Evolutionary conservation across 139 green algal genomes (phyloP).

Genomic region (Marvania coccoides): DNA sequence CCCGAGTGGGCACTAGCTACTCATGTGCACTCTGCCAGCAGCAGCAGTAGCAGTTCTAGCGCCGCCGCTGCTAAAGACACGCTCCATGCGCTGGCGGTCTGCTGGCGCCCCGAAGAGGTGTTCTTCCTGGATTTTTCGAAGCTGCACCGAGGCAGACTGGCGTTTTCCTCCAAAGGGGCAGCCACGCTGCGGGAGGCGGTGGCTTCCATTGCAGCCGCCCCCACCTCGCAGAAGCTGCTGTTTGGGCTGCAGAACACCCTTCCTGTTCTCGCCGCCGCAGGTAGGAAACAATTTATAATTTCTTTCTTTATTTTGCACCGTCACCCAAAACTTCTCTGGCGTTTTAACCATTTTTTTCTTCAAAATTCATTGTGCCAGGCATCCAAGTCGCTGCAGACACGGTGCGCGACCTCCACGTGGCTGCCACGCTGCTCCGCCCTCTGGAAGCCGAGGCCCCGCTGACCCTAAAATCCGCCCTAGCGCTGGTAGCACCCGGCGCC

Average conservation of each 20-base stretch:
- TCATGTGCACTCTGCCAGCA: background rate
- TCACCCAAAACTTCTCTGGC: background rate
- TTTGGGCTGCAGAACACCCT: background rate
- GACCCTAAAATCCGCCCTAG: background rate
- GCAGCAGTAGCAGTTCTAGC: background rate
- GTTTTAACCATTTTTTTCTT: conserved; percentile 2
- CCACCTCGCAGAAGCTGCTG: background rate
- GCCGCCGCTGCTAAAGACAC: background rate
- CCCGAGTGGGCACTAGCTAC: conserved; percentile 6
- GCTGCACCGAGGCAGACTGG: background rate
- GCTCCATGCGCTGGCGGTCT: conserved; percentile 19
- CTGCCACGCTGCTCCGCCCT: background rate
- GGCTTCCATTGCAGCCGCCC: background rate
- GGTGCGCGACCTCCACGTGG: background rate
- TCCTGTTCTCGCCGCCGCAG: background rate
- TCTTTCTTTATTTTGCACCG: background rate
- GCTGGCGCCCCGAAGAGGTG: conserved; percentile 4
- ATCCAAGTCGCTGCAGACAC: background rate
- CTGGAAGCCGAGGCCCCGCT: background rate
- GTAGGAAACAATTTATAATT: background rate
- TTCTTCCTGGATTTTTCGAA: conserved; percentile 7
- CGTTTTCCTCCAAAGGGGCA: background rate
- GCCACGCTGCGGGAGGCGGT: conserved; percentile 3
- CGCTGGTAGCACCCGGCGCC: background rate
- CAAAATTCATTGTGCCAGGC: background rate